Evolutionary conservation across 495 filamentous ascomycete species (phyloP).

Genomic region (Aspergillus leporis): DNA sequence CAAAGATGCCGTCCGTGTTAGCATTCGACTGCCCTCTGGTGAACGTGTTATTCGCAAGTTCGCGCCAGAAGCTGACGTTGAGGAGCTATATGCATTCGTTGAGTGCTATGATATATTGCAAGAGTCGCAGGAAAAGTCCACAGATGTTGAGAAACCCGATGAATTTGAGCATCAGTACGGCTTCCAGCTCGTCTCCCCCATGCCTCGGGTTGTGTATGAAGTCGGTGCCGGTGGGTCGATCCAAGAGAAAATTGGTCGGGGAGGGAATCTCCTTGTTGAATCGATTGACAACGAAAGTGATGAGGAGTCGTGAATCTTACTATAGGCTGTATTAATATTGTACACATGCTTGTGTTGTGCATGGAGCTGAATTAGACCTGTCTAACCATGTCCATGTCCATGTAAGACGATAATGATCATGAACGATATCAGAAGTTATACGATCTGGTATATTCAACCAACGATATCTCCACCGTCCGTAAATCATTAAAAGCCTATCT

Average conservation of each 20-base stretch:
- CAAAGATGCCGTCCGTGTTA: slow-evolving; percentile 76
- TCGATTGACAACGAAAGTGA: slow-evolving; percentile 59
- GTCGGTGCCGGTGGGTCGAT: slow-evolving; percentile 64
- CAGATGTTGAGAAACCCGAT: slow-evolving; percentile 53
- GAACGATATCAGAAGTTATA: neutral
- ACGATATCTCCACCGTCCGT: neutral
- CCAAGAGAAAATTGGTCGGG: slow-evolving; percentile 71
- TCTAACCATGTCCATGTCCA: neutral
- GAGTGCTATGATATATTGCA: slow-evolving; percentile 78
- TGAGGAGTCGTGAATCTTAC: slow-evolving; percentile 25
- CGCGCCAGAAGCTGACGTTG: slow-evolving; percentile 59
- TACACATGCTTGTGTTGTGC: neutral
- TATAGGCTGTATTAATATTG: slow-evolving; percentile 7
- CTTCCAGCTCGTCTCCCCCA: slow-evolving; percentile 77
- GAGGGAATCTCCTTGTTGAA: slow-evolving; percentile 88
- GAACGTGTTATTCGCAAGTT: slow-evolving; percentile 79
- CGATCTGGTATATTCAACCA: neutral
- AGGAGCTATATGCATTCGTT: slow-evolving; percentile 94
- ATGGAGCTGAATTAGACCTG: neutral
- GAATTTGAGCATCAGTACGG: slow-evolving; percentile 75
- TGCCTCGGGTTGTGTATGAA: slow-evolving; percentile 79
- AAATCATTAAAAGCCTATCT: neutral
- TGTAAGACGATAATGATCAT: neutral
- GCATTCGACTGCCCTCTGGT: slow-evolving; percentile 71
- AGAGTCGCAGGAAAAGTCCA: slow-evolving; percentile 28